These are phyloP conservation scores for Fraxinus americana DNA, from an alignment of 257 asterid species.

Conservation along the genomic window DNA sequence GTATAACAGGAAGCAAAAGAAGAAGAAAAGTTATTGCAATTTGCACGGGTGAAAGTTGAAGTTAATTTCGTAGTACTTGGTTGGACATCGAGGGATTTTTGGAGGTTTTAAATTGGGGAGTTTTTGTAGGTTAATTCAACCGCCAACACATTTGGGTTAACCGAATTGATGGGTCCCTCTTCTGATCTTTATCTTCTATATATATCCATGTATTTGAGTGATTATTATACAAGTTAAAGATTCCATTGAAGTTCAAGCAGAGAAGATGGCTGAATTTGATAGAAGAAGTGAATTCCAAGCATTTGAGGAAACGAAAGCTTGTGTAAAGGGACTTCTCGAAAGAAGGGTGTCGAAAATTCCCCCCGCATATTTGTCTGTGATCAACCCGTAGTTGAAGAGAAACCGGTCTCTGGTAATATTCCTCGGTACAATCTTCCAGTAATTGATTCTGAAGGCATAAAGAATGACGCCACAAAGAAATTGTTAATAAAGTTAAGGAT, in stretches of 20 bases:
- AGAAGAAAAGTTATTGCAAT: neutral
- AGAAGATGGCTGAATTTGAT: neutral
- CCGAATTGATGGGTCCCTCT: too few relatives aligned
- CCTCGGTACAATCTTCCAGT: neutral
- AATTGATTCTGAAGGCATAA: neutral
- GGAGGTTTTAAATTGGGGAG: neutral
- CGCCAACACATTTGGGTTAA: too few relatives aligned
- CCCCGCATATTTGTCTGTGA: slow-evolving; percentile 1
- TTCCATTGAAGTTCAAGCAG: neutral
- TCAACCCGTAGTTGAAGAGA: neutral
- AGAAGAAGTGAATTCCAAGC: neutral
- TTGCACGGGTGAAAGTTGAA: neutral
- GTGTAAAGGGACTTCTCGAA: slow-evolving; percentile 17
- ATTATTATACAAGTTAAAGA: too few relatives aligned
- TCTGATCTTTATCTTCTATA: too few relatives aligned
- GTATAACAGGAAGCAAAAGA: neutral
- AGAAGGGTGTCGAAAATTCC: slow-evolving; percentile 3
- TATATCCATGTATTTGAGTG: too few relatives aligned
- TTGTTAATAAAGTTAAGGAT: neutral
- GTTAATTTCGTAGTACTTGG: neutral
- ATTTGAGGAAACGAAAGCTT: slow-evolving; percentile 14
- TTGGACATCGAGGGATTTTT: neutral
- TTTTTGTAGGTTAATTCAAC: too few relatives aligned
- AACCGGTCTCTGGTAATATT: neutral
- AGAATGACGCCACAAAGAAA: neutral